Evolutionary conservation across 192 early-diverging fungal species (phyloP), one percentile per base, ranked within the genome.

Genomic region (Backusella tarrabulga): DNA sequence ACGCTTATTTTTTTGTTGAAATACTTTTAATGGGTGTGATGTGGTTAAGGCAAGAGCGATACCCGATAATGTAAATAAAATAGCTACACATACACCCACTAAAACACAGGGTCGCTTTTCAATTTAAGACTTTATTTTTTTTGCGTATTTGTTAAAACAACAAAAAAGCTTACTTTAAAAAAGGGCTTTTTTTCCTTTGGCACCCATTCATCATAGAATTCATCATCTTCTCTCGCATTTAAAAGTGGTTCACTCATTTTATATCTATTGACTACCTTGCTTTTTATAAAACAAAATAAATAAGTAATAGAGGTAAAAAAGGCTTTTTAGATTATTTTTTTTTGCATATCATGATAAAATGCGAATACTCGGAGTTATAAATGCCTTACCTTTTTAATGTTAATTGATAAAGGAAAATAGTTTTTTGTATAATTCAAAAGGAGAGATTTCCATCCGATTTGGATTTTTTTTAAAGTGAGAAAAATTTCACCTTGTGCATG

Each of bases 131-230:
- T 38, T 40, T 70, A 21, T 23, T 21, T 21, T 68, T 36, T 69
- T 69, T 40, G 38, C 38, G n/a, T 29, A 17, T 35, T 63, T 35
- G 7, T 35, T n/a, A 35, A 68, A 32, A 36, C 19, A 68, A 68
- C 38, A 41, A 70, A 38, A 70, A 50, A 70, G 9, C 68, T 70
- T 70, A 70, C 68, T 41, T 23, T 36, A 70, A 35, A 70, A 70
- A 38, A 70, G 35, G 68, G 35, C 21, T 38, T 70, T 70, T 70
- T 70, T 70, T 70, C 68, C 8, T n/a, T 70, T 41, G 68, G 68
- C 9, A 70, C 35, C 68, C 68, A 70, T 23, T 36, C 38, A 11
- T 70, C n/a, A 36, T 70, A n/a, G 21, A 70, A 68, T 9, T 34
- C 32, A 68, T 35, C 38, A 23, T 70, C 68, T 41, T 70, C 68